phyloP scores from a whole-genome alignment of 768 basidiomycete genomes.

The Serendipita sp. region DNA sequence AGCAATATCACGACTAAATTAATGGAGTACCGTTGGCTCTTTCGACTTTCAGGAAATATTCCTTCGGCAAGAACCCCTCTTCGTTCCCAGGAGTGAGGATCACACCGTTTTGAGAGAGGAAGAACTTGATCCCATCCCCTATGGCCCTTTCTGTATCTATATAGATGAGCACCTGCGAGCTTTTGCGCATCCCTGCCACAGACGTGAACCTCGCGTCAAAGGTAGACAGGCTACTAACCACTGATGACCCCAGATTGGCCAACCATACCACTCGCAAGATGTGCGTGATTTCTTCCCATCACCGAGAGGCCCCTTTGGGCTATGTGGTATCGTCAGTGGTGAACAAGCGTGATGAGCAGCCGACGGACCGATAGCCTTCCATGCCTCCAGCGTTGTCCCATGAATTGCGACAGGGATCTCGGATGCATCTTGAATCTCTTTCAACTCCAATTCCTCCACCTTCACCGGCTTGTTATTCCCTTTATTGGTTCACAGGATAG shows the following conservation, averaged over 20 bases:
- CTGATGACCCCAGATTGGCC: constrained; percentile 50
- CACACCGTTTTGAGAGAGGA: constrained; percentile 74
- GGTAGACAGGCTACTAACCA: too few species aligned
- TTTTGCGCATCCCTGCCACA: constrained; percentile 58
- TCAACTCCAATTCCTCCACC: constrained; percentile 55
- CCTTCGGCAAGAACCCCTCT: constrained; percentile 39
- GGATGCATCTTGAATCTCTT: constrained; percentile 35
- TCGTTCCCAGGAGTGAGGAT: constrained; percentile 69
- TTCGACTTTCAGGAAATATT: constrained; percentile 60
- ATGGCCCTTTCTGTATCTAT: constrained; percentile 60
- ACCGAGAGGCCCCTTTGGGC: constrained; percentile 58
- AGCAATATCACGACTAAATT: too few species aligned
- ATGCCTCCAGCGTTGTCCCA: constrained; percentile 55
- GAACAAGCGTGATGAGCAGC: background rate
- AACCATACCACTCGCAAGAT: constrained; percentile 67
- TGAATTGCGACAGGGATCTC: constrained; percentile 76
- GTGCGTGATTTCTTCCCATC: constrained; percentile 86
- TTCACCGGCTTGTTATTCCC: constrained; percentile 18
- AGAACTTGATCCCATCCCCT: constrained; percentile 54
- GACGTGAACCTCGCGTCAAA: background rate
- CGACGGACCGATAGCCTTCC: constrained; percentile 50
- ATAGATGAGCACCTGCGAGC: constrained; percentile 67
- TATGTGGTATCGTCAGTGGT: constrained; percentile 21
- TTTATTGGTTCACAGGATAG: background rate
- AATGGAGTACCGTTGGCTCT: constrained; percentile 14